Conservation (phyloP, 192 early-diverging fungal species). For the Umbelopsis vinacea region DNA sequence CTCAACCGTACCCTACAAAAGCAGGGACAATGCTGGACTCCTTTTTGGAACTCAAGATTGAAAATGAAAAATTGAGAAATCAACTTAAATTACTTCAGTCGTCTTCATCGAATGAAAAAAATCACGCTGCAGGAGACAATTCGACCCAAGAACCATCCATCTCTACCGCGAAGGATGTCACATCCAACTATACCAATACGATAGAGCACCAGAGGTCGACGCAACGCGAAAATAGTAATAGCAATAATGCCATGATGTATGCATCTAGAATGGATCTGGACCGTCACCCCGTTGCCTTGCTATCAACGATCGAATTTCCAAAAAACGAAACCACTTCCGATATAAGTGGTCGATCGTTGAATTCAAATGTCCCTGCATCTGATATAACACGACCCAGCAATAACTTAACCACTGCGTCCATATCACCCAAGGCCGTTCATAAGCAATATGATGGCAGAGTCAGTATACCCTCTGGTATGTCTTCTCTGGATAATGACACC, state of each 20-base stretch:
- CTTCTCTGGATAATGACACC: constrained; percentile 18
- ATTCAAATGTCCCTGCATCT: too few relatives aligned
- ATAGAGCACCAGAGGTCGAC: neutral
- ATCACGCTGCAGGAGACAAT: neutral
- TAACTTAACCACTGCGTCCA: neutral
- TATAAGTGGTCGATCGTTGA: neutral
- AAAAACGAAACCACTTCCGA: neutral
- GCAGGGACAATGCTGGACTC: constrained; percentile 46
- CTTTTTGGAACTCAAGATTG: constrained; percentile 51
- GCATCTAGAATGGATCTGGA: neutral
- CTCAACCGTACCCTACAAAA: constrained; percentile 47
- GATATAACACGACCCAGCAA: neutral
- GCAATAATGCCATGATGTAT: neutral
- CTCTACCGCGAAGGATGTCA: neutral
- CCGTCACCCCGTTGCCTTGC: neutral
- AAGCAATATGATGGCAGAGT: neutral
- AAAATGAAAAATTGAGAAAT: constrained; percentile 45
- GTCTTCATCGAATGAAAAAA: neutral
- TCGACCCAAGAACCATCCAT: neutral
- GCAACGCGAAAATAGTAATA: neutral
- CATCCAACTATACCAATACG: neutral
- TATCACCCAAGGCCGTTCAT: neutral
- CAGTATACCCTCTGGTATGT: neutral
- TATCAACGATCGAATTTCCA: neutral
- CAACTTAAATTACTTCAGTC: constrained; percentile 32